phyloP scores from a whole-genome alignment of 345 rosid genomes.

The Cardiospermum halicacabum region DNA sequence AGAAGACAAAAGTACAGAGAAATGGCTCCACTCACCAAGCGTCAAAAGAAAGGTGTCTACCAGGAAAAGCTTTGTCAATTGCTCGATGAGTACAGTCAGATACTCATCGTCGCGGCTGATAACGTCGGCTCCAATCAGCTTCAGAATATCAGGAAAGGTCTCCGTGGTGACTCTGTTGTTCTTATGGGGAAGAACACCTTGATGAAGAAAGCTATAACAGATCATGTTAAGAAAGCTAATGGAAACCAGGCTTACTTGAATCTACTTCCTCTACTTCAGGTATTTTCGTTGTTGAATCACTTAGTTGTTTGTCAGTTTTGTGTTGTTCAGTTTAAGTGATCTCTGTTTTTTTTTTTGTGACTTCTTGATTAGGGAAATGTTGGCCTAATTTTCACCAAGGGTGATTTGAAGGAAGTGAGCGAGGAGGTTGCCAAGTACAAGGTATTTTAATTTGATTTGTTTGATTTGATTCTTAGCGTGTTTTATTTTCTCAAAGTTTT shows the following conservation, averaged over 20 bases:
- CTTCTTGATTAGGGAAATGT: constrained; percentile 57
- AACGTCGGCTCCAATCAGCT: constrained; percentile 94
- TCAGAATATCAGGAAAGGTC: constrained; percentile 73
- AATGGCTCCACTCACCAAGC: constrained; percentile 58
- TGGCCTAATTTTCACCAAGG: constrained; percentile 93
- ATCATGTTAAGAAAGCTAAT: constrained; percentile 74
- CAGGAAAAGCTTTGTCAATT: constrained; percentile 74
- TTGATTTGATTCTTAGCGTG: background rate
- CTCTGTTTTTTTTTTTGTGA: background rate
- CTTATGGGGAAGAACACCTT: constrained; percentile 95
- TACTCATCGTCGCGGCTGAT: constrained; percentile 70
- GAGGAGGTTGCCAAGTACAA: constrained; percentile 96
- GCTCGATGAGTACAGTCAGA: constrained; percentile 75
- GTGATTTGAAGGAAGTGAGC: constrained; percentile 95
- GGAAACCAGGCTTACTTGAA: constrained; percentile 53
- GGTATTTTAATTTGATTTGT: too few relatives aligned
- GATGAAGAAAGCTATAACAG: constrained; percentile 82
- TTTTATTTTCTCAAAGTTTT: background rate
- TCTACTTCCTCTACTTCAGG: constrained; percentile 76
- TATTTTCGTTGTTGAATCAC: background rate
- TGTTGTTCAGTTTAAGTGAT: background rate
- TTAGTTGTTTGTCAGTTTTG: background rate
- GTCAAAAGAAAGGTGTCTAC: constrained; percentile 74
- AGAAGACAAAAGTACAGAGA: background rate
- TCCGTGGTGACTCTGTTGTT: constrained; percentile 75